A percentile compares a stretch with the other conserved stretches of the same genome.
Evolutionary conservation across 2,329 filamentous ascomycete genomes (phyloP).

Genomic region (Cadophora luteo-olivacea): DNA sequence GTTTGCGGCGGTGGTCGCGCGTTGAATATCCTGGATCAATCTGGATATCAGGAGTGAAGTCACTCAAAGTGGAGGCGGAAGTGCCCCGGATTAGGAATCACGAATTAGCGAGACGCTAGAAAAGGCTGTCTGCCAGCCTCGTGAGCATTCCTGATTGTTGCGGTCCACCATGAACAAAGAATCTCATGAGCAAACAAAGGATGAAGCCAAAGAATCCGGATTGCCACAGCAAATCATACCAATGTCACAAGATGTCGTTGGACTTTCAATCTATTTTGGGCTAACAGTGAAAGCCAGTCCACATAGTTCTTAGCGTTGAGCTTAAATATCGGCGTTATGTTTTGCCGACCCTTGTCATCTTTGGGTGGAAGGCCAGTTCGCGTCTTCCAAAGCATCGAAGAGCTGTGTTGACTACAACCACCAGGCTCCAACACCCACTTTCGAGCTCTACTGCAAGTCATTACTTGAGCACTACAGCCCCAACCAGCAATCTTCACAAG

Average conservation of each 20-base stretch:
- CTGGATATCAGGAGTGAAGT: conserved; percentile 10
- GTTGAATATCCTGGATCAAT: conserved; percentile 1
- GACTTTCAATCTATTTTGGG: neutral
- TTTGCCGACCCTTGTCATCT: conserved; percentile 27
- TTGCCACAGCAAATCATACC: neutral
- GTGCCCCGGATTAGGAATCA: conserved; percentile 20
- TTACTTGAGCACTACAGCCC: neutral
- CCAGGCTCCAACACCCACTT: neutral
- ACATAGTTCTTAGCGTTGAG: conserved; percentile 27
- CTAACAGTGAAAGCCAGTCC: neutral
- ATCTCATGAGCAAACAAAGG: neutral
- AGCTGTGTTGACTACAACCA: neutral
- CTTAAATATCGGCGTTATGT: conserved; percentile 30
- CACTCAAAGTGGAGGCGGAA: conserved; percentile 2
- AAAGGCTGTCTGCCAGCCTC: conserved; percentile 15
- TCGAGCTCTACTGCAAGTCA: neutral
- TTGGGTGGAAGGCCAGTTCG: conserved; percentile 33
- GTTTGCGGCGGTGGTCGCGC: neutral
- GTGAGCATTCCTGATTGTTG: conserved; percentile 9
- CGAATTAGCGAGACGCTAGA: neutral
- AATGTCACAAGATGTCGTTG: neutral
- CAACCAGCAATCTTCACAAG: conserved; percentile 7
- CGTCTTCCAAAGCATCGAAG: conserved; percentile 16
- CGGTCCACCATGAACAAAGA: neutral
- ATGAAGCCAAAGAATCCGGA: neutral